These are phyloP conservation scores for Mariannaea elegans DNA, from an alignment of 2,329 filamentous ascomycete species.

Conservation along the genomic window DNA sequence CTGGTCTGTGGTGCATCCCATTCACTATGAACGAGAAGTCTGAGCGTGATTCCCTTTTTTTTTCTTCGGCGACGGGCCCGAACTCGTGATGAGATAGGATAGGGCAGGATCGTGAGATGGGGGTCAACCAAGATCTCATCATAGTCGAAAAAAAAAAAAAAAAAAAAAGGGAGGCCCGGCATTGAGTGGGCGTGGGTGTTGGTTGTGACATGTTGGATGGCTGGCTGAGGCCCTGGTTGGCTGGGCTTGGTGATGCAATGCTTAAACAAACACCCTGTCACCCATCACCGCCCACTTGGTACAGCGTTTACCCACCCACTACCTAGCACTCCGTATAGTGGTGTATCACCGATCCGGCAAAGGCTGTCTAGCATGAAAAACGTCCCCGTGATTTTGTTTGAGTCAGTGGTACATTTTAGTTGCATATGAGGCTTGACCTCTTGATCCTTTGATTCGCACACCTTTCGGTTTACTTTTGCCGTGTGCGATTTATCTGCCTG, in stretches of 20 bases:
- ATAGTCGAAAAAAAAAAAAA: neutral
- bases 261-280: neutral
- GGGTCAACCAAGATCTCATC: neutral
- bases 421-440: neutral
- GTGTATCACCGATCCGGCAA: conserved; percentile 9
- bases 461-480: no score
- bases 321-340: neutral
- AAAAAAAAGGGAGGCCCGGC: neutral
- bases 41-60: neutral
- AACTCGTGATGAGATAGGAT: neutral
- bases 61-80: neutral
- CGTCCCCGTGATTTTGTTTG: neutral
- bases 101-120: neutral
- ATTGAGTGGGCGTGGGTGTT: neutral
- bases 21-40: no score
- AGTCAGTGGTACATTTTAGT: neutral
- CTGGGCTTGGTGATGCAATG: neutral
- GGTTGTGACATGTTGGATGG: neutral
- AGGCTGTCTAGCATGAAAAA: conserved; percentile 4
- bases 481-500: no score
- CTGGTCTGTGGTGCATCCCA: neutral
- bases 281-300: neutral
- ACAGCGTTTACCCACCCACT: neutral
- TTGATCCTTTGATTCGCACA: neutral
- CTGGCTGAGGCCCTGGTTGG: neutral